phyloP scores from a whole-genome alignment of 2,329 filamentous ascomycete genomes.

The Trichoderma sp. region DNA sequence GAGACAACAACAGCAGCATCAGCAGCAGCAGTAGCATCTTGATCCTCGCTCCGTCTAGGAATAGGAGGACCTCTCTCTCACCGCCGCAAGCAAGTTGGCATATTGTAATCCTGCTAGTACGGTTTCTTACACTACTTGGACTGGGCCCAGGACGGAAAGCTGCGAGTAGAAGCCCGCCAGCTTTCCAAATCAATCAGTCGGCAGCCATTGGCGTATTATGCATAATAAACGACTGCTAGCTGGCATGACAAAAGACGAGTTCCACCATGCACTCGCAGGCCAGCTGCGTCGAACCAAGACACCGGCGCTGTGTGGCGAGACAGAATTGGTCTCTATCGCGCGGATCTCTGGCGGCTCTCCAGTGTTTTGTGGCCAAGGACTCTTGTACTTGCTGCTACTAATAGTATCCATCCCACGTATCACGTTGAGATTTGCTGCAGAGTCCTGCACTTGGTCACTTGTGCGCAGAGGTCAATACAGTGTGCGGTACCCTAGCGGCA shows the following conservation, averaged over 20 bases:
- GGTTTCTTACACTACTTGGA: background rate
- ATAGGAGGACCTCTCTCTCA: slow-evolving; percentile 10
- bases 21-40: background rate
- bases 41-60: background rate
- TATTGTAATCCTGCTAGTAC: background rate
- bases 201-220: background rate
- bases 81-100: background rate
- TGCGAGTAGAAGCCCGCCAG: background rate
- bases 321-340: background rate
- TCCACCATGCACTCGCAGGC: background rate
- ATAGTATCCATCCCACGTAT: background rate
- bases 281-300: background rate
- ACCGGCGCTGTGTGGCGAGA: background rate
- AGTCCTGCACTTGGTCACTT: background rate
- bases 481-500: background rate
- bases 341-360: slow-evolving; percentile 1
- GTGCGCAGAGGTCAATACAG: background rate
- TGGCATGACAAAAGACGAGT: background rate
- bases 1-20: background rate
- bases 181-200: background rate
- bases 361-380: background rate
- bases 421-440: background rate
- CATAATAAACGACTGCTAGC: background rate
- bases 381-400: background rate
- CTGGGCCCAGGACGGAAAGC: background rate